Evolutionary conservation across 768 basidiomycete genomes (phyloP).

Genomic region (Lactifluus rugatus): DNA sequence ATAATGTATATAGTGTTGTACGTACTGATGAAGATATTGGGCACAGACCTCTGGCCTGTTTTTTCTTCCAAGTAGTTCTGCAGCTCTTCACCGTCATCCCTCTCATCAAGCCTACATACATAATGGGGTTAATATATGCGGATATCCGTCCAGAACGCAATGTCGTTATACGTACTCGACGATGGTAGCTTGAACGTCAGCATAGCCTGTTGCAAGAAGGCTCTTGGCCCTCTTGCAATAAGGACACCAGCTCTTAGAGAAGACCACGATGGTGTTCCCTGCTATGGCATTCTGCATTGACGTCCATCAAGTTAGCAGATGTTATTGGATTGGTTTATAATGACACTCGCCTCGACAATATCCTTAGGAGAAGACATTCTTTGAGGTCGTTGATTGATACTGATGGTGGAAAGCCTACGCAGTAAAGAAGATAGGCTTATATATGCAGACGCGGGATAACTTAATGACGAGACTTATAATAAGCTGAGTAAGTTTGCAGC

Average conservation of each 20-base stretch:
- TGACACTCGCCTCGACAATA: constrained; percentile 7
- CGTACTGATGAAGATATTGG: constrained; percentile 66
- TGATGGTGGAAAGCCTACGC: not conserved
- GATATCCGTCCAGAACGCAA: not conserved
- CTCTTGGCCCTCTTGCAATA: constrained; percentile 34
- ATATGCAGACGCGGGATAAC: not conserved
- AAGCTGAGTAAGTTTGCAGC: not conserved
- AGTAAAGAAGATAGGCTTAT: not conserved
- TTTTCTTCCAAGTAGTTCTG: constrained; percentile 56
- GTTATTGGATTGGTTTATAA: too few species aligned
- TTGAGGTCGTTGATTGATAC: not conserved
- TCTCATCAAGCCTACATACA: constrained; percentile 42
- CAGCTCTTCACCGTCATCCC: constrained; percentile 46
- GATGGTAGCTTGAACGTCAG: constrained; percentile 23
- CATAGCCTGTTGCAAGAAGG: constrained; percentile 25
- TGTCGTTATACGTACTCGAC: constrained; percentile 24
- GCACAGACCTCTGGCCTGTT: constrained; percentile 65
- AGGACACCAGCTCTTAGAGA: constrained; percentile 32
- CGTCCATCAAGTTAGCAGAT: not conserved
- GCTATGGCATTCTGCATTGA: constrained; percentile 25
- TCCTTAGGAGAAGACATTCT: constrained; percentile 9
- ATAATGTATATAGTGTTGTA: not conserved
- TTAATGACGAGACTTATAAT: not conserved
- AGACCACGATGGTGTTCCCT: constrained; percentile 30
- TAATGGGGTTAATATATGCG: not conserved